These are phyloP conservation scores for Aethionema arabicum DNA, from an alignment of 345 rosid genomes.

Conservation along the genomic window DNA sequence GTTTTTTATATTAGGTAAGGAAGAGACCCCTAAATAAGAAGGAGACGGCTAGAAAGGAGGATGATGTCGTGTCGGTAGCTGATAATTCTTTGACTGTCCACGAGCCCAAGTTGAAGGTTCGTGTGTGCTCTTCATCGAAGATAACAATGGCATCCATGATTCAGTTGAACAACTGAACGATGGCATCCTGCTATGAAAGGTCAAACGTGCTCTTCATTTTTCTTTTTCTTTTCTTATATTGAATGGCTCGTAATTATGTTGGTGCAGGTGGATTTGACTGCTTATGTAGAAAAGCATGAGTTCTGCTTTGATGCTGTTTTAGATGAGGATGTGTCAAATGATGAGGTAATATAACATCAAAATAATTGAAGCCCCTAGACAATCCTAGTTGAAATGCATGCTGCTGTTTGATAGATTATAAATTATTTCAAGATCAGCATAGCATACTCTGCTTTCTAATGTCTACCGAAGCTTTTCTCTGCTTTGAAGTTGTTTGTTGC, in stretches of 20 bases:
- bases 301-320: conserved; percentile 98
- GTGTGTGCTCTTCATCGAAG: conserved; percentile 33
- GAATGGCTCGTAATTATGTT: conserved; percentile 25
- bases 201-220: conserved; percentile 20
- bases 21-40: conserved; percentile 97
- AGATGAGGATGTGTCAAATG: conserved; percentile 76
- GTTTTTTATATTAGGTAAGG: conserved; percentile 64
- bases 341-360: conserved; percentile 55
- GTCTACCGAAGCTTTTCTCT: conserved; percentile 19
- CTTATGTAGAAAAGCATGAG: conserved; percentile 96
- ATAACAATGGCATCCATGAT: conserved; percentile 33
- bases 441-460: neutral
- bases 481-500: conserved; percentile 3
- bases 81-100: conserved; percentile 80
- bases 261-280: conserved; percentile 95
- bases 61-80: conserved; percentile 77
- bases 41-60: conserved; percentile 87
- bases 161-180: conserved; percentile 32
- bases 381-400: conserved; percentile 15
- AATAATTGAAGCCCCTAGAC: neutral
- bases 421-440: conserved; percentile 6
- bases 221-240: conserved; percentile 17
- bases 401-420: conserved; percentile 17
- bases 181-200: conserved; percentile 34
- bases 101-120: conserved; percentile 95